Evolutionary conservation across 176 grass and related monocot genomes (phyloP), one percentile per base, ranked within the genome.

Genomic region (Oryza glaberrima): DNA sequence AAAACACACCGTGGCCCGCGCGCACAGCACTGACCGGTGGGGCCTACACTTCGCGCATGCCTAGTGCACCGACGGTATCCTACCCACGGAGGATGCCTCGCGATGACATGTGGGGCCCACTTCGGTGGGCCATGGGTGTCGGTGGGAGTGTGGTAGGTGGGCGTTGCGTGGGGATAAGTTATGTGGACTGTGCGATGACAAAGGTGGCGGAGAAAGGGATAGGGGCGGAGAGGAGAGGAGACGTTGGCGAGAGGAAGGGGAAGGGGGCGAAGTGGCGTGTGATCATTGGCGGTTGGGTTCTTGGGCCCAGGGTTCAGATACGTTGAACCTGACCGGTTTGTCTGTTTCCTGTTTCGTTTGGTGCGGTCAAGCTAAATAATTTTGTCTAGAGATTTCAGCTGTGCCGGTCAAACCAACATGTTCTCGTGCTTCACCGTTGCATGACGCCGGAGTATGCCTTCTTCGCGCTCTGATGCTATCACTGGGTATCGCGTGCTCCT

Each of bases 21-120:
- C 26, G 45, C 81, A 6, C 25, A 46, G 28, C 63, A 16, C 83
- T 77, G 78, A 77, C 77, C 1, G 4, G 49, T n/a, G 23, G 88
- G 82, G 3, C 72, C 83, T 23, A 6, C 35, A 5, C 25, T 23
- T 11, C 65, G 3, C 26, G 11, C 46, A 70, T 32, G 66, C 34
- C 34, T 32, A 12, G 13, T 68, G 2, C 32, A 49, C 65, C 6
- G 3, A 28, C 16, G 0, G 6, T n/a, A 30, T 1, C 17, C 22
- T 5, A 13, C 75, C 0, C 12, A 2, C 0, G 0, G 1, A 11
- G 7, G 22, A 1, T 15, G 6, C 16, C 0, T 3, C 1, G 1
- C 58, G 0, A 67, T 84, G 87, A 84, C 69, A 56, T 73, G 0
- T 4, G 0, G 35, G 69, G 3, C 35, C 68, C 12, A 3, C 71